phyloP scores from a whole-genome alignment of 1,284 basidiomycete genomes.

The Microbotryum silenes-acaulis region DNA sequence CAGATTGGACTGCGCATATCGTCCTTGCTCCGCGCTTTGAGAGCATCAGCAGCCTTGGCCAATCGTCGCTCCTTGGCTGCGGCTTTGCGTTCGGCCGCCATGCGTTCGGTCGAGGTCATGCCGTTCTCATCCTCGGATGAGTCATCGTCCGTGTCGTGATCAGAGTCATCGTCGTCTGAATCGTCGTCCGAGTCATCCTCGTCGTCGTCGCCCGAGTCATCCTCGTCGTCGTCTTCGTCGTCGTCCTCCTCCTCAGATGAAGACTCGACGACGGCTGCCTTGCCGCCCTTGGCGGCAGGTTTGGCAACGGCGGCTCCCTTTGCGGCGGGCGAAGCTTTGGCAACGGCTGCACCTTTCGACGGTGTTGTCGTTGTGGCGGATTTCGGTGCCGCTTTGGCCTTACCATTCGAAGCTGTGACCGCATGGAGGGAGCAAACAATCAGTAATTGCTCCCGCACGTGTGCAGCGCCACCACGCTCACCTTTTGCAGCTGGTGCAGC shows the following conservation, averaged over 20 bases:
- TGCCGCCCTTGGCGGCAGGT: slow-evolving; percentile 13
- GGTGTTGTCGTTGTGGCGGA: slow-evolving; percentile 34
- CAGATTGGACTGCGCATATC: slow-evolving; percentile 94
- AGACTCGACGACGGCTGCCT: slow-evolving; percentile 28
- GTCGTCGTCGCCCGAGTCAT: slow-evolving; percentile 46
- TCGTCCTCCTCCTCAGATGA: slow-evolving; percentile 40
- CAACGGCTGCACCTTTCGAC: slow-evolving; percentile 14
- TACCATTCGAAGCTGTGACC: slow-evolving; percentile 9
- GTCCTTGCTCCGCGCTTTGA: slow-evolving; percentile 81
- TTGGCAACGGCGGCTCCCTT: slow-evolving; percentile 3
- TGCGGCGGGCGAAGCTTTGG: slow-evolving; percentile 7
- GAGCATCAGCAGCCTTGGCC: slow-evolving; percentile 74
- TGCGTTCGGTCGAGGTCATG: slow-evolving; percentile 44
- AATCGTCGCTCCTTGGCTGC: slow-evolving; percentile 73
- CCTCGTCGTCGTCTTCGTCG: slow-evolving; percentile 45
- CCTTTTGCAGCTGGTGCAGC: slow-evolving; percentile 18
- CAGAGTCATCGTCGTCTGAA: slow-evolving; percentile 49
- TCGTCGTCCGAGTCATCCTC: slow-evolving; percentile 50
- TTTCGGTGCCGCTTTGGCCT: slow-evolving; percentile 9
- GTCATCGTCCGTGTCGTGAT: slow-evolving; percentile 48
- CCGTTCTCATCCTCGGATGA: slow-evolving; percentile 38
- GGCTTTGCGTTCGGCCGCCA: slow-evolving; percentile 69
- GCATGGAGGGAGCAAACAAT: neutral
- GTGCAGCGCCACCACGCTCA: neutral
- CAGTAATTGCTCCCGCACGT: neutral